Base-by-base conservation (phyloP, 306 rosid genomes). In the Vigna unguiculata region DNA sequence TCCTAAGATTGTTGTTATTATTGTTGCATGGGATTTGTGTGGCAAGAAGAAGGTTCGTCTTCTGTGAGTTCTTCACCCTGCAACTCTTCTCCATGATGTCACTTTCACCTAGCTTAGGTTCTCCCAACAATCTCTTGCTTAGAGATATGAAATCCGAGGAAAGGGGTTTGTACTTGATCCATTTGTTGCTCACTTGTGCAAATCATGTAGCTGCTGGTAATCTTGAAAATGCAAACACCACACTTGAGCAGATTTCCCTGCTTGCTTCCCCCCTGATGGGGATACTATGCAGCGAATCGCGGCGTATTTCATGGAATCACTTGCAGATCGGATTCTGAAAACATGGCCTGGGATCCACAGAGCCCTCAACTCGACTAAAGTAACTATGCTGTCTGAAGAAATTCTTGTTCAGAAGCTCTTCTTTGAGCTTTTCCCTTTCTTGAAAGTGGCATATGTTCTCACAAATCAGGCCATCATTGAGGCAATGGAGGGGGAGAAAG, bases 211-310 rank as follows among this genome's bases (percentile, higher is more conserved):
- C 64, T 58, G 64, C 64, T 58, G 64, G 64, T 14, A 25, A 22
- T 14, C 38, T 58, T 24, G 64, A 58, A 58, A 58, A 58, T 58
- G 38, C 64, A 4, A 58, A 67, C 62, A 43, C 66, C 25, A 76
- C 87, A 40, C 96, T 91, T n/a, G 98, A 91, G 75, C 97, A 93
- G 55, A 93, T 91, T 82, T 91, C 98, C 58, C 81, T 83, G 41
- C 96, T 93, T 36, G 88, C 98, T 76, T 84, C 93, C 14, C 93
- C 14, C 80, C 92, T 0, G 90, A 87, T 16, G 98, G 98, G 0
- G 97, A 93, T 67, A 91, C 98, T 14, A 91, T 91, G 98, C 96
- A 93, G 85, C 89, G 98, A 17, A 91, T 93, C 1, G 89, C 97
- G 0, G 89, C 91, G 0, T 91, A 91, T 73, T 93, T 93, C 20